Base-by-base conservation (phyloP, 2,329 filamentous ascomycete genomes). In the Xylariaceae sp. region DNA sequence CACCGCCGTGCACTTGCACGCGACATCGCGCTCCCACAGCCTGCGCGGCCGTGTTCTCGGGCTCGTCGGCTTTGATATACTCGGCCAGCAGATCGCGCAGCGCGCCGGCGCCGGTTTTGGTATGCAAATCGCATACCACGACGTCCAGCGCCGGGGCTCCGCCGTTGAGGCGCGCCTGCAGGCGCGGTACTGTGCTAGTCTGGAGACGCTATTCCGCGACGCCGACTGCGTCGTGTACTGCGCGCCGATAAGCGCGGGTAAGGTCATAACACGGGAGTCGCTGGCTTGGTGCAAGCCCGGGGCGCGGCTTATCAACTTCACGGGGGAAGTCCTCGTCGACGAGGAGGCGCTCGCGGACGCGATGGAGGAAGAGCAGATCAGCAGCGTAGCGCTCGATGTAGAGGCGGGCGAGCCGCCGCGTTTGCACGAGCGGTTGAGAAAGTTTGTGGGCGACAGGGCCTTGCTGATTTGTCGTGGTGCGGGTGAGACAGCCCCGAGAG, bases 61-160 rank as follows among this genome's bases (percentile, higher is more conserved):
- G 0, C 72, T 89, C 19, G 73, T 89, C 19, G 85, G 85, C 0
- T 69, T 89, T 2, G 85, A 85, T 3, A 79, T 82, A 45, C 81
- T 84, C 46, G 80, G 81, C 3, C 76, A 74, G 50, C 69, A 69
- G 28, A 72, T 89, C 16, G 85, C 81, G 36, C 75, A 73, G 34
- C 84, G 82, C 51, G 67, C 65, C 38, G 54, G 56, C 33, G 49
- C 68, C 0, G 77, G 76, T 1, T 83, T 87, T 50, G 80, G 76
- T 31, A 88, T 89, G 84, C 64, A 71, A 30, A 74, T 89, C 28
- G 64, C 73, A 43, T 87, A 85, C 56, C 69, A 76, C 54, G 82
- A 87, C 57, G 62, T 83, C 1, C 60, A 69, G 34, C 67, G 73
- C 47, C 73, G 78, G 48, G 32, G 67, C 1, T 39, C 61, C 4